Percentiles rank a stretch among this genome's conserved stretches.
phyloP scores from a whole-genome alignment of 495 filamentous ascomycete genomes.

The Poronia punctata region DNA sequence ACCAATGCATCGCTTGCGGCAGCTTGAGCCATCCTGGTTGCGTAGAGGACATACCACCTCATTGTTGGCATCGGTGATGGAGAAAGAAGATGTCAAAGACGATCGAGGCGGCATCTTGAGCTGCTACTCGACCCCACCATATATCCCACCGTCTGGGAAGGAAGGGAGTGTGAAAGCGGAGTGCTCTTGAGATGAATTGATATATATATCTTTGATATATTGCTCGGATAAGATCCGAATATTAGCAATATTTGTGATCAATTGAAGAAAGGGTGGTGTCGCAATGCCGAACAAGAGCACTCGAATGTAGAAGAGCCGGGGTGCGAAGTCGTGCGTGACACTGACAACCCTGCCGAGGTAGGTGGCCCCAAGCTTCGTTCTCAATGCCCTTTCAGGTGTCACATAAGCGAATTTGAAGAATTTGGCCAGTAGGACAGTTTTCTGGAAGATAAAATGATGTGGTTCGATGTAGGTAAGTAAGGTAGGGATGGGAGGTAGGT shows the following conservation, averaged over 20 bases:
- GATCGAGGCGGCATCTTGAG: constrained; percentile 76
- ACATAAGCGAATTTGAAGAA: constrained; percentile 44
- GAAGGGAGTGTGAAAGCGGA: constrained; percentile 26
- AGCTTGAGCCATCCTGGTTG: constrained; percentile 95
- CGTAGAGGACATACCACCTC: constrained; percentile 95
- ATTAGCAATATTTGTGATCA: too few relatives aligned
- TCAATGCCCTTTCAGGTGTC: constrained; percentile 29
- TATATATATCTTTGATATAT: constrained; percentile 22
- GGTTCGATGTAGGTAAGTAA: constrained; percentile 27
- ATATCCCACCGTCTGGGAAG: constrained; percentile 30
- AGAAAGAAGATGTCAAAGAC: constrained; percentile 83
- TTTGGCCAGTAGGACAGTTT: constrained; percentile 15
- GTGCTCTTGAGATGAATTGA: constrained; percentile 29
- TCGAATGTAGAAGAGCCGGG: constrained; percentile 8
- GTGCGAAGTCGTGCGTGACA: not conserved
- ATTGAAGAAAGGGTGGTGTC: not conserved
- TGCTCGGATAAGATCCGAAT: constrained; percentile 31
- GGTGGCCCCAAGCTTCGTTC: constrained; percentile 22
- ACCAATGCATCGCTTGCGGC: constrained; percentile 94
- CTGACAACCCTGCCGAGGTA: constrained; percentile 20
- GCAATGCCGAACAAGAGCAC: constrained; percentile 14
- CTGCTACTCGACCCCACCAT: constrained; percentile 44
- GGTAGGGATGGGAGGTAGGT: too few relatives aligned
- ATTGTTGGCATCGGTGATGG: constrained; percentile 83
- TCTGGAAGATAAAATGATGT: constrained; percentile 18